Evolutionary conservation across 176 grass and related monocot genomes (phyloP).

Genomic region (Guadua angustifolia): DNA sequence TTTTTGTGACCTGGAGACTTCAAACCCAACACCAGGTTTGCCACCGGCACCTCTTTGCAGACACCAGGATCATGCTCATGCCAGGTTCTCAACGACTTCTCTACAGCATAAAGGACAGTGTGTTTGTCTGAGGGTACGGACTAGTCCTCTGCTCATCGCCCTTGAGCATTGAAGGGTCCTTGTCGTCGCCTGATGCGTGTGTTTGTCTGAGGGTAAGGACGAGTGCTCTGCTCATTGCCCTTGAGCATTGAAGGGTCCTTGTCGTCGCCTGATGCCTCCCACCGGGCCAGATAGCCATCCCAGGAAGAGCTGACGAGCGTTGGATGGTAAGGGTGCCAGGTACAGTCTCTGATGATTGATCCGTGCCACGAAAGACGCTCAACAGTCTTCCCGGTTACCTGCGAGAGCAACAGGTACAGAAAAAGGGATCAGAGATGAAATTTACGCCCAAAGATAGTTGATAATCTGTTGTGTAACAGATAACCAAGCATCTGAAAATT

Average conservation of each 20-base stretch:
- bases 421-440: neutral
- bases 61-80: neutral
- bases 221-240: conserved; percentile 4
- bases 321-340: conserved; percentile 76
- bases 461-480: neutral
- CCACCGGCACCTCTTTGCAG: neutral
- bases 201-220: conserved; percentile 24
- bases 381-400: conserved; percentile 61
- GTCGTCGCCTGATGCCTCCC: conserved; percentile 63
- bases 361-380: conserved; percentile 71
- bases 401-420: conserved; percentile 13
- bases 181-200: conserved; percentile 38
- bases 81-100: neutral
- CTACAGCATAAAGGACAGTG: conserved; percentile 41
- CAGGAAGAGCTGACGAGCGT: conserved; percentile 80
- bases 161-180: conserved; percentile 32
- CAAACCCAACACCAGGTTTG: neutral
- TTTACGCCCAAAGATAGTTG: neutral
- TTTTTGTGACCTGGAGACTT: neutral
- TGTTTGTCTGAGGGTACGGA: conserved; percentile 24
- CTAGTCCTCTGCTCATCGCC: conserved; percentile 13
- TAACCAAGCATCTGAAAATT: neutral
- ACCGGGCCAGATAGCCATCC: conserved; percentile 72
- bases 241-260: conserved; percentile 32
- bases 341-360: conserved; percentile 80